phyloP scores from a whole-genome alignment of 2,329 filamentous ascomycete genomes.

The Botrytis paeoniae region DNA sequence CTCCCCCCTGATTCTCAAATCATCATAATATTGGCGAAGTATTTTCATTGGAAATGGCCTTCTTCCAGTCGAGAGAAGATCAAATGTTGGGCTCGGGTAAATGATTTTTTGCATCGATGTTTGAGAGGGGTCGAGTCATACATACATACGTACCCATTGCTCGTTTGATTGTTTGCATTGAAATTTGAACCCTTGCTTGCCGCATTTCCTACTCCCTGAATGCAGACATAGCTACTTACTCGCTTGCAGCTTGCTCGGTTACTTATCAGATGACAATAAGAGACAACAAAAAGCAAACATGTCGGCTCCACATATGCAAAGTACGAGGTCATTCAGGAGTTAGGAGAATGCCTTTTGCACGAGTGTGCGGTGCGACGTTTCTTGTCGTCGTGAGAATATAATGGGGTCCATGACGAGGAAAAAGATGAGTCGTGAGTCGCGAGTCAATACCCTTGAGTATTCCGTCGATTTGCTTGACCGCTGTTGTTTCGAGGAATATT shows the following conservation, averaged over 20 bases:
- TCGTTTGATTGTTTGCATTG: background rate
- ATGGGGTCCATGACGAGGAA: background rate
- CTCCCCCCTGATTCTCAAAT: constrained; percentile 6
- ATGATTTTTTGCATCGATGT: background rate
- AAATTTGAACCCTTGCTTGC: background rate
- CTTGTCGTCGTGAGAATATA: background rate
- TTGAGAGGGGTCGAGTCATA: constrained; percentile 1
- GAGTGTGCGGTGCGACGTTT: constrained; percentile 5
- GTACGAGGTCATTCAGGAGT: background rate
- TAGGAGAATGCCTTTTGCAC: background rate
- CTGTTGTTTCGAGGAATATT: background rate
- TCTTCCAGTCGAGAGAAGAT: background rate
- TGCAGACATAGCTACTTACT: background rate
- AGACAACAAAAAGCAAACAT: constrained; percentile 3
- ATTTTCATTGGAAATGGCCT: background rate
- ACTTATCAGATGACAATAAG: background rate
- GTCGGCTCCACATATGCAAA: constrained; percentile 4
- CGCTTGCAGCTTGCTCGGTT: background rate
- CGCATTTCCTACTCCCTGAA: background rate
- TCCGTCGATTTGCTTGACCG: background rate
- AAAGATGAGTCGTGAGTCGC: background rate
- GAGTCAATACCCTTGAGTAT: background rate
- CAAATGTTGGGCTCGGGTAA: background rate
- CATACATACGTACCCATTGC: constrained; percentile 2
- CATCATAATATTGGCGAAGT: constrained; percentile 11